Evolutionary conservation across 176 grass and related monocot species (phyloP).

Genomic region (Otatea glauca): DNA sequence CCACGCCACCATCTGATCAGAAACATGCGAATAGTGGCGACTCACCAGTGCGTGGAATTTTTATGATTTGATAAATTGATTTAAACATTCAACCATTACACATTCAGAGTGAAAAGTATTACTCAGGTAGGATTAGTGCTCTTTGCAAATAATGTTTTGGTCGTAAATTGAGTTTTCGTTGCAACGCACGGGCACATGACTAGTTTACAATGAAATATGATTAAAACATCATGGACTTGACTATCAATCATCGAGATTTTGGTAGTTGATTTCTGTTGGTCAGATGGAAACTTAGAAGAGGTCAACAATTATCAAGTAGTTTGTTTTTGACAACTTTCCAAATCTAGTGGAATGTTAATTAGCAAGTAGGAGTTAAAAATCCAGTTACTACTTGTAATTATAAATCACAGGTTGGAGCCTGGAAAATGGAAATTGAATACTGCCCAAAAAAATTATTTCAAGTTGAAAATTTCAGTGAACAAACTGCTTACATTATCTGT

Average conservation of each 20-base stretch:
- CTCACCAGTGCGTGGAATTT: too few relatives aligned
- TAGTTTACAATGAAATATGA: not conserved
- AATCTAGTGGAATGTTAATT: not conserved
- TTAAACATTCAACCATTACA: too few relatives aligned
- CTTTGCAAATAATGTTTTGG: too few relatives aligned
- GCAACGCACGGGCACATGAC: too few relatives aligned
- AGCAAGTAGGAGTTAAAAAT: not conserved
- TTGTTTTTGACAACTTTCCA: not conserved
- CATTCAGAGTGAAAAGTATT: too few relatives aligned
- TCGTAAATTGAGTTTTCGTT: too few relatives aligned
- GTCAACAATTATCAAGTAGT: not conserved
- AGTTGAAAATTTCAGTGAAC: not conserved
- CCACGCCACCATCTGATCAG: too few relatives aligned
- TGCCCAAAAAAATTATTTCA: too few relatives aligned
- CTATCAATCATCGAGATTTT: not conserved
- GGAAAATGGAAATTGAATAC: too few relatives aligned
- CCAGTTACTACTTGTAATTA: not conserved
- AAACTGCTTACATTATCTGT: not conserved
- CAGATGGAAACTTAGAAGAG: not conserved
- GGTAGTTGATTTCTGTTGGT: not conserved
- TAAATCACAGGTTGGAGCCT: not conserved
- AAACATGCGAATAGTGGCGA: too few relatives aligned
- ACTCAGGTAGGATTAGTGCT: too few relatives aligned
- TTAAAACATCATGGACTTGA: not conserved
- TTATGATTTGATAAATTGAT: too few relatives aligned